Evolutionary conservation across 192 early-diverging fungal genomes (phyloP).

Genomic region (Coemansia sp.): DNA sequence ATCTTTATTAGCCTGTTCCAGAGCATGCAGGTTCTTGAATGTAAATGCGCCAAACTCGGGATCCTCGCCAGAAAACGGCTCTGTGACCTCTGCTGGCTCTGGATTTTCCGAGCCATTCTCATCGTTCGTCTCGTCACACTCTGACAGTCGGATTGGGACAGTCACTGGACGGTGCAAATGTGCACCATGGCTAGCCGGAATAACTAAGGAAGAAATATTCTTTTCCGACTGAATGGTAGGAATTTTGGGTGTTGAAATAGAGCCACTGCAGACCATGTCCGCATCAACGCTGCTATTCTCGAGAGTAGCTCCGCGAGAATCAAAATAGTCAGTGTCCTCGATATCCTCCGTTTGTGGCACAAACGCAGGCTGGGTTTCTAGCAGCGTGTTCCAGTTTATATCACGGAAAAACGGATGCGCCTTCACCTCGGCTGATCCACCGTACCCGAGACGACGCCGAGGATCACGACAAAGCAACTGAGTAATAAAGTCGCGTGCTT

Average conservation of each 20-base stretch:
- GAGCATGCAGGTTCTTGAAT: constrained; percentile 83
- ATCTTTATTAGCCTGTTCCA: constrained; percentile 89
- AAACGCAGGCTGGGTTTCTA: constrained; percentile 69
- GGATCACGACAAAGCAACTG: constrained; percentile 64
- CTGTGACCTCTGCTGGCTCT: background rate
- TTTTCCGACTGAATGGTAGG: too few species aligned
- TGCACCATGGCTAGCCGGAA: constrained; percentile 1
- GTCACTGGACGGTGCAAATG: constrained; percentile 17
- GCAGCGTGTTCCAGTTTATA: constrained; percentile 60
- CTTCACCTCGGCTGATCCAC: constrained; percentile 58
- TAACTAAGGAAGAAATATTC: too few species aligned
- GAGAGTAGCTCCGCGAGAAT: constrained; percentile 74
- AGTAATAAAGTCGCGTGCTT: constrained; percentile 45
- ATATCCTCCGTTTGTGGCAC: constrained; percentile 68
- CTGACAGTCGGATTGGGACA: constrained; percentile 11
- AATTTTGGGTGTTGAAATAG: too few species aligned
- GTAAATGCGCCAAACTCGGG: constrained; percentile 83
- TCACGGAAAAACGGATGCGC: constrained; percentile 58
- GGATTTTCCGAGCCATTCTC: constrained; percentile 1
- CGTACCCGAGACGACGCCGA: constrained; percentile 52
- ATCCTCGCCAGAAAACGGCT: constrained; percentile 13
- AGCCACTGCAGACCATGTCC: too few species aligned
- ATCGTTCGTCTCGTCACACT: background rate
- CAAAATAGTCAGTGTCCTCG: constrained; percentile 95
- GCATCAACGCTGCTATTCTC: constrained; percentile 5